Evolutionary conservation across 495 filamentous ascomycete genomes (phyloP).

Genomic region (Hypoxylon crocopeplum): DNA sequence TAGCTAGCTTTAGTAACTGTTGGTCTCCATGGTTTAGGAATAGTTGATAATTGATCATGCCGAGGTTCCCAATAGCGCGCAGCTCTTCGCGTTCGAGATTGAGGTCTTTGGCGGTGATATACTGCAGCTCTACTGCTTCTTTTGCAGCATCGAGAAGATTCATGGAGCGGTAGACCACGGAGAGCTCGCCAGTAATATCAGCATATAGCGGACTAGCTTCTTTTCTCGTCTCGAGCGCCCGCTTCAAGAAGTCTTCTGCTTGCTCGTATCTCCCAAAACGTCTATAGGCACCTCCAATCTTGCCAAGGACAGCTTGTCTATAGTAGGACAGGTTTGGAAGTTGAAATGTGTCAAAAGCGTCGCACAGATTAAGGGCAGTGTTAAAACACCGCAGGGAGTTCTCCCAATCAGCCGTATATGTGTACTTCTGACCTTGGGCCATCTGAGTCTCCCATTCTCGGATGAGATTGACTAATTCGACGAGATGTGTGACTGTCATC

Average conservation of each 20-base stretch:
- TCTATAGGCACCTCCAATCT: conserved; percentile 32
- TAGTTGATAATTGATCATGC: conserved; percentile 44
- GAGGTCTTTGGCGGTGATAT: conserved; percentile 31
- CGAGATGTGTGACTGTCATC: conserved; percentile 13
- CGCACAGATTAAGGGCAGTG: neutral
- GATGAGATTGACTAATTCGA: conserved; percentile 9
- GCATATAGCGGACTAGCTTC: neutral
- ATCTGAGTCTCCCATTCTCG: conserved; percentile 20
- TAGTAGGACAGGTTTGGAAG: conserved; percentile 1
- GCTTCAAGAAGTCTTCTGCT: conserved; percentile 18
- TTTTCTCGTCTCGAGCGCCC: neutral
- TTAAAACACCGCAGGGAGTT: neutral
- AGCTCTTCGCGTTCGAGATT: conserved; percentile 26
- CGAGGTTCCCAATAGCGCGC: conserved; percentile 45
- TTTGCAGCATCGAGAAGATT: conserved; percentile 32
- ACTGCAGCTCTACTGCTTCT: conserved; percentile 32
- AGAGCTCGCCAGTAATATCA: conserved; percentile 36
- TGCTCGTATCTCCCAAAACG: conserved; percentile 32
- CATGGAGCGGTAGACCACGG: conserved; percentile 41
- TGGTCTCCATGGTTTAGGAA: conserved; percentile 12
- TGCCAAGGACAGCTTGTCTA: conserved; percentile 7
- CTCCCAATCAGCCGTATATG: conserved; percentile 2
- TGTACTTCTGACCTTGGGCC: conserved; percentile 3
- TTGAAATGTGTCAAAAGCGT: neutral
- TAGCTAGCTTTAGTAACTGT: neutral